Conservation (phyloP, 805 yeast species). For the Clavispora asparagi region DNA sequence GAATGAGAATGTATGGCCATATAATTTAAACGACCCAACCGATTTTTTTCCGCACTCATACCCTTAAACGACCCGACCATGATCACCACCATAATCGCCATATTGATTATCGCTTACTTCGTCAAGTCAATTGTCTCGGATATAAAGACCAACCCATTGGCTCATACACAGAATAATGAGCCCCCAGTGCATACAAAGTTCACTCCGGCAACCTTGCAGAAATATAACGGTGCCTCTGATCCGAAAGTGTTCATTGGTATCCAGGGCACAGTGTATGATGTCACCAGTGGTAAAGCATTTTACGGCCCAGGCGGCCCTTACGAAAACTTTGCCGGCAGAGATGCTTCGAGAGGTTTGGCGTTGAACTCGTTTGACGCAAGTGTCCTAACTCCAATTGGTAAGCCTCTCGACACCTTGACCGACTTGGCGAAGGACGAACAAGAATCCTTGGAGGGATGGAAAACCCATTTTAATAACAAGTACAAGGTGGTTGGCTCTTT, state of each 20-base stretch:
- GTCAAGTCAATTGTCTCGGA: conserved; percentile 23
- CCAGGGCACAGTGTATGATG: conserved; percentile 83
- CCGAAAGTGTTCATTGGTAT: conserved; percentile 81
- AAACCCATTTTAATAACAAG: conserved; percentile 71
- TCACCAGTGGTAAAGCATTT: conserved; percentile 69
- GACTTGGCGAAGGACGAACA: conserved; percentile 58
- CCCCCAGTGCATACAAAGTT: conserved; percentile 47
- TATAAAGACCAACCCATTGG: conserved; percentile 27
- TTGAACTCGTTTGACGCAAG: conserved; percentile 74
- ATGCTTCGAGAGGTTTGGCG: conserved; percentile 91
- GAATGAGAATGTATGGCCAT: not conserved
- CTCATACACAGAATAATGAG: conserved; percentile 16
- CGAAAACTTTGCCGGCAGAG: conserved; percentile 91
- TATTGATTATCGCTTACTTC: conserved; percentile 27
- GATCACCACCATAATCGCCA: conserved; percentile 26
- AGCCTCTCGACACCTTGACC: conserved; percentile 69
- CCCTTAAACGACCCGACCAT: conserved; percentile 4
- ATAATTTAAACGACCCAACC: not conserved
- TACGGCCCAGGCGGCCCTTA: conserved; percentile 97
- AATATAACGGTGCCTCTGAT: conserved; percentile 77
- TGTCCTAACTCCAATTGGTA: conserved; percentile 60
- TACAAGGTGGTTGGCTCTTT: conserved; percentile 77
- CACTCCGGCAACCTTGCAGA: conserved; percentile 69
- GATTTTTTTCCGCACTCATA: not conserved
- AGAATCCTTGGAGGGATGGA: conserved; percentile 80